These are phyloP conservation scores for Coriaria nepalensis DNA, from an alignment of 306 rosid genomes.

Conservation along the genomic window DNA sequence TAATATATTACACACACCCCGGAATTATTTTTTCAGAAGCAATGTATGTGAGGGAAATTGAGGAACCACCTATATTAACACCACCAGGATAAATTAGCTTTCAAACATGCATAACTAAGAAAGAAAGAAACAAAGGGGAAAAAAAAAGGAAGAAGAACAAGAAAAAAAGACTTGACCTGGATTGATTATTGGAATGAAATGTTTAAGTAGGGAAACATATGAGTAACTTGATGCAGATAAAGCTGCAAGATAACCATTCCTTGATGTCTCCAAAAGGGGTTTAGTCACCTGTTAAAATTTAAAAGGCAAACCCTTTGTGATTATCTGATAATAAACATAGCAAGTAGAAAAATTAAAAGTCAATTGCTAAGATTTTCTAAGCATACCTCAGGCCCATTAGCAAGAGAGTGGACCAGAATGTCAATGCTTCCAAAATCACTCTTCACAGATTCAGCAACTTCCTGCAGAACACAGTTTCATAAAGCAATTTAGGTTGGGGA, in stretches of 20 bases:
- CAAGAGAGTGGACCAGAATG: slow-evolving; percentile 98
- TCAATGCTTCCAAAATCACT: slow-evolving; percentile 92
- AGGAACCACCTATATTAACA: slow-evolving; percentile 65
- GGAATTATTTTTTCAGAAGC: slow-evolving; percentile 97
- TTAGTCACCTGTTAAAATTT: slow-evolving; percentile 54
- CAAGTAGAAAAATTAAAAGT: no score
- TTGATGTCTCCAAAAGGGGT: slow-evolving; percentile 89
- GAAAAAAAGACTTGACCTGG: slow-evolving; percentile 38
- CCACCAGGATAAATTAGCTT: neutral
- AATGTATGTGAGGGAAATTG: slow-evolving; percentile 85
- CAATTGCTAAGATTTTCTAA: no score
- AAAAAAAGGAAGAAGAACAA: slow-evolving; percentile 6
- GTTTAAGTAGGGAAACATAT: slow-evolving; percentile 73
- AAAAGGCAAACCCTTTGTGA: slow-evolving; percentile 4
- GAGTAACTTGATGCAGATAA: slow-evolving; percentile 95
- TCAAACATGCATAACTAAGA: slow-evolving; percentile 1
- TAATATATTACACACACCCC: slow-evolving; percentile 33
- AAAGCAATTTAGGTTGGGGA: neutral
- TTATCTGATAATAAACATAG: slow-evolving; percentile 4
- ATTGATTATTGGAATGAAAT: slow-evolving; percentile 83
- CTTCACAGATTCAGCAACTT: slow-evolving; percentile 80
- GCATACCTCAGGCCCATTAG: slow-evolving; percentile 96
- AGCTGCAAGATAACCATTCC: slow-evolving; percentile 96
- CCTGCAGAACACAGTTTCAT: slow-evolving; percentile 54
- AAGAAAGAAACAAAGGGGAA: slow-evolving; percentile 5